Evolutionary conservation across 768 basidiomycete genomes (phyloP).

Genomic region (Mycena rebaudengoi): DNA sequence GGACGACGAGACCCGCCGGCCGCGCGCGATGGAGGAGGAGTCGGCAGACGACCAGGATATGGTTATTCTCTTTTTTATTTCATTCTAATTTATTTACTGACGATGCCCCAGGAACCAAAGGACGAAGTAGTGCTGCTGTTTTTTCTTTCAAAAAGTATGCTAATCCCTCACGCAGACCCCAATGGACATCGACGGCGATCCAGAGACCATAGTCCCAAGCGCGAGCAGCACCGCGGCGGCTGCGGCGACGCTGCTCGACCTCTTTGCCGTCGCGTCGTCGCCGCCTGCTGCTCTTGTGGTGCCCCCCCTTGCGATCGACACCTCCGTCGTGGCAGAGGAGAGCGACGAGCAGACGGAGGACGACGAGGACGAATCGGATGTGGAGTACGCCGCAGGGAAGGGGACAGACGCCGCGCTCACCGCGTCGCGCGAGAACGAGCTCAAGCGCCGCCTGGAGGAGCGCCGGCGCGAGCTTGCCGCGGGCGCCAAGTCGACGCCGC

Average conservation of each 20-base stretch:
- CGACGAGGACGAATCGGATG: conserved; percentile 12
- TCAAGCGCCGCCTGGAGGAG: conserved; percentile 9
- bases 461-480: conserved; percentile 13
- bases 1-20: conserved; percentile 57
- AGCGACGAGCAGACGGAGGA: conserved; percentile 40
- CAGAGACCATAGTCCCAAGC: conserved; percentile 9
- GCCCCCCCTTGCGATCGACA: not conserved
- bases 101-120: conserved; percentile 26
- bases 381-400: conserved; percentile 41
- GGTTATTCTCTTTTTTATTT: not conserved
- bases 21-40: conserved; percentile 70
- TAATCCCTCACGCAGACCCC: not conserved
- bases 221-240: conserved; percentile 16
- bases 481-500: conserved; percentile 22
- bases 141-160: not conserved
- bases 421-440: conserved; percentile 35
- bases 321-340: conserved; percentile 24
- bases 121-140: conserved; percentile 24
- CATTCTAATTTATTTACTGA: not conserved
- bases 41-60: conserved; percentile 56
- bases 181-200: conserved; percentile 23
- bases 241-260: too few species aligned
- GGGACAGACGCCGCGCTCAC: conserved; percentile 48
- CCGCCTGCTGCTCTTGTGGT: conserved; percentile 14
- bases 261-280: conserved; percentile 23